Evolutionary conservation across 2,329 filamentous ascomycete genomes (phyloP).

Genomic region (Cladophialophora bantiana): DNA sequence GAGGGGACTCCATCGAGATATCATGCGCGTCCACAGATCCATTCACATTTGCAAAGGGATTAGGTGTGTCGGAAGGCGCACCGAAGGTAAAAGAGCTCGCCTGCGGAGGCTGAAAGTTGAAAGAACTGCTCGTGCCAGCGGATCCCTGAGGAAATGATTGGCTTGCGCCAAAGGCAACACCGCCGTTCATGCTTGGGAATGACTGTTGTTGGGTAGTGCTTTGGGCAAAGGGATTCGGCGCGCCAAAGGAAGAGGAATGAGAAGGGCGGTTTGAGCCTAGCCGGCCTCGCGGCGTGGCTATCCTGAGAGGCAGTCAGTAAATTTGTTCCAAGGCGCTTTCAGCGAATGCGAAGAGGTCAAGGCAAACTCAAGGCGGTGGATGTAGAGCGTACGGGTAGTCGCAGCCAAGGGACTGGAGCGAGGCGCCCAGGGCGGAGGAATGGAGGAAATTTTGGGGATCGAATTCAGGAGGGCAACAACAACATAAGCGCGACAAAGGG

Average conservation of each 20-base stretch:
- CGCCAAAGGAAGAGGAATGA: slow-evolving; percentile 19
- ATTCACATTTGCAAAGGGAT: slow-evolving; percentile 38
- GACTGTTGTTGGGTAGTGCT: slow-evolving; percentile 24
- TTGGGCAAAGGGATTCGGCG: slow-evolving; percentile 27
- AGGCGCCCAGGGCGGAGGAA: slow-evolving; percentile 9
- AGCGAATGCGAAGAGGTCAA: neutral
- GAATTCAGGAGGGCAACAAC: slow-evolving; percentile 17
- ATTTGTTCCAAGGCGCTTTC: neutral
- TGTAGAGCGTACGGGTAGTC: slow-evolving; percentile 2
- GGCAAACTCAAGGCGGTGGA: neutral
- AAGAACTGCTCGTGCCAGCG: slow-evolving; percentile 25
- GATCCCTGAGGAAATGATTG: slow-evolving; percentile 30
- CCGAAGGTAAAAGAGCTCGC: slow-evolving; percentile 38
- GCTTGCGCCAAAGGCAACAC: slow-evolving; percentile 30
- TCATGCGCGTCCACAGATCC: slow-evolving; percentile 31
- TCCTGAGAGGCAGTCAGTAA: slow-evolving; percentile 29
- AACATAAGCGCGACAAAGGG: slow-evolving; percentile 10
- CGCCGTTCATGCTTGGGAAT: slow-evolving; percentile 29
- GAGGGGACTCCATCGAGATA: slow-evolving; percentile 38
- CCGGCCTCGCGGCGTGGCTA: slow-evolving; percentile 33
- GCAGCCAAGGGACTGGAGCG: slow-evolving; percentile 11
- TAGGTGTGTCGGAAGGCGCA: slow-evolving; percentile 27
- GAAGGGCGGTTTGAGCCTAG: slow-evolving; percentile 29
- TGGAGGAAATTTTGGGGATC: slow-evolving; percentile 13
- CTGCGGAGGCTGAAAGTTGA: slow-evolving; percentile 36